Base-by-base conservation (phyloP, 2,329 filamentous ascomycete species). In the Penicillium sp. region DNA sequence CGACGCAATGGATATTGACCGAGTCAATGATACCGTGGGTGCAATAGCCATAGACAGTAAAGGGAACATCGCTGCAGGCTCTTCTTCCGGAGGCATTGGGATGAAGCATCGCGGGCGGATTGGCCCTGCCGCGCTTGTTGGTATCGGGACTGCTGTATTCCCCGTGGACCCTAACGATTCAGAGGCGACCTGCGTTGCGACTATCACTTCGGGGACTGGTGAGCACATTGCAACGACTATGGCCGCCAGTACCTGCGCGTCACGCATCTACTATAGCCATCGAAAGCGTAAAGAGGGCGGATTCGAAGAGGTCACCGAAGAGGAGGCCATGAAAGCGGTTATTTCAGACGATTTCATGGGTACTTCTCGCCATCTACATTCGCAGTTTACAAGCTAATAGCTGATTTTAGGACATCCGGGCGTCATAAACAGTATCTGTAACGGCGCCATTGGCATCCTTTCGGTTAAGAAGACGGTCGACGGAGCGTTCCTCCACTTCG, bases 211-310 rank as follows among this genome's bases (percentile, higher is more conserved):
- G 64, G 93, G 93, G 26, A 98, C 93, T 3, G 93, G 93, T 41
- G 93, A 98, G 70, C 93, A 98, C 66, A 98, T 98, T 86, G 87
- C 89, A 32, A 95, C 91, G 0, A 94, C 90, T 0, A 85, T 94
- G 78, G 91, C 93, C 9, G 90, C 93, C 6, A 83, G 85, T 51
- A 84, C 85, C 48, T 95, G 89, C 64, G 89, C 90, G 0, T 86
- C 91, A 57, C 81, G 93, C 40, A 77, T 98, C 22, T 95, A 89
- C 64, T 80, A 84, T 57, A 80, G 65, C 77, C 58, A 84, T 77
- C 42, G 79, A 76, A 63, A 83, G 80, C 56, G 78, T 73, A 2
- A 71, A 69, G 43, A 78, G 15, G 88, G 88, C 6, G 68, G 69
- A 6, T 81, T 86, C 55, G 74, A 86, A 13, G 69, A 77, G 10